phyloP scores from a whole-genome alignment of 495 filamentous ascomycete species.

The Lindgomyces ingoldianus region DNA sequence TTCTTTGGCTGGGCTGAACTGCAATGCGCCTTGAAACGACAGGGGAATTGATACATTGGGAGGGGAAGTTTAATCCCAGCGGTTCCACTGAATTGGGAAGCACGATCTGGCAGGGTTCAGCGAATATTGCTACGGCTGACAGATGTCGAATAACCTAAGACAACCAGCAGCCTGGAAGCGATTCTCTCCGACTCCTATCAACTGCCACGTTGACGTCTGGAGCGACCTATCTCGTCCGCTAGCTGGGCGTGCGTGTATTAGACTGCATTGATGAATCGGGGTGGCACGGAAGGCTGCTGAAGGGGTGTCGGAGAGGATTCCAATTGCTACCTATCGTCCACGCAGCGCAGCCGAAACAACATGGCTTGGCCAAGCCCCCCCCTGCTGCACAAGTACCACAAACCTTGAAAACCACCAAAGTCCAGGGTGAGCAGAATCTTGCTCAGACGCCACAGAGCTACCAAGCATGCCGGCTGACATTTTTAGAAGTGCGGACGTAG shows the following conservation, averaged over 20 bases:
- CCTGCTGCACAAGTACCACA: background rate
- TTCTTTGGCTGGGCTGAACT: slow-evolving; percentile 19
- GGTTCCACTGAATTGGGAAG: background rate
- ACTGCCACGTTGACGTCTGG: slow-evolving; percentile 12
- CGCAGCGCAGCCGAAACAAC: background rate
- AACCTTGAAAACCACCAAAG: background rate
- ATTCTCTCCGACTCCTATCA: slow-evolving; percentile 1
- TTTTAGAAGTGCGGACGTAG: too few relatives aligned
- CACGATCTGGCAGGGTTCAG: background rate
- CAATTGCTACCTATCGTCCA: background rate
- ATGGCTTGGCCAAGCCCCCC: background rate
- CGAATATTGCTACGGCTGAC: slow-evolving; percentile 11
- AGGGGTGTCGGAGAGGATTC: background rate
- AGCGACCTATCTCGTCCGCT: background rate
- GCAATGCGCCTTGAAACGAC: slow-evolving; percentile 6
- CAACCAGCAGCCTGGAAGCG: background rate
- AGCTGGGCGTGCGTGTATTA: background rate
- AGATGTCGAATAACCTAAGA: background rate
- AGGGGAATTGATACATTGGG: slow-evolving; percentile 6
- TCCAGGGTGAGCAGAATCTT: background rate
- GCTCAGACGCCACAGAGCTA: background rate
- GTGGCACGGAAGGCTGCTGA: slow-evolving; percentile 7
- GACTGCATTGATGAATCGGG: background rate
- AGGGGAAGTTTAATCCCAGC: background rate
- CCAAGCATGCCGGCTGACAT: too few relatives aligned